Evolutionary conservation across 371 early-diverging fungal genomes (phyloP).

Genomic region (Mortierella sp.): DNA sequence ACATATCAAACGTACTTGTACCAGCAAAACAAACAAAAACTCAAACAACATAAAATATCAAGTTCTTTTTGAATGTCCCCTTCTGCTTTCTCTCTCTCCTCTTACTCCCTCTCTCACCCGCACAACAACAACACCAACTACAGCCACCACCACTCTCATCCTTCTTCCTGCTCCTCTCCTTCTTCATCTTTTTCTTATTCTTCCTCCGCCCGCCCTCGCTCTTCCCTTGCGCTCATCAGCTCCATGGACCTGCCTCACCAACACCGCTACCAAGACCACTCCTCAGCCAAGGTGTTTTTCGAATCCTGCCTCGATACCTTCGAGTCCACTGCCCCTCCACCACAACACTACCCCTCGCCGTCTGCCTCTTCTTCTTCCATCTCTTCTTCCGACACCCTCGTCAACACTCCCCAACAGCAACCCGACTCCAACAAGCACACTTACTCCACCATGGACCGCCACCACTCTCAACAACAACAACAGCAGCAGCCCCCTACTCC

Average conservation of each 20-base stretch:
- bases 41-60: neutral
- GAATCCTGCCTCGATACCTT: conserved; percentile 49
- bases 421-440: neutral
- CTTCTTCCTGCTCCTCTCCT: conserved; percentile 1
- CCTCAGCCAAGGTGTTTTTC: conserved; percentile 43
- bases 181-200: conserved; percentile 2
- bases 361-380: conserved; percentile 29
- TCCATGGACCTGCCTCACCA: conserved; percentile 51
- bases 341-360: conserved; percentile 18
- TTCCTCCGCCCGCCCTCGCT: conserved; percentile 1
- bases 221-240: conserved; percentile 19
- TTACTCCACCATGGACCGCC: conserved; percentile 14
- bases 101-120: neutral
- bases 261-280: conserved; percentile 49
- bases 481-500: conserved; percentile 5
- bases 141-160: neutral
- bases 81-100: neutral
- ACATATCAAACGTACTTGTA: neutral
- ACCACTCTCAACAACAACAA: conserved; percentile 13
- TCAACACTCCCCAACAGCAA: conserved; percentile 14
- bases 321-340: conserved; percentile 26
- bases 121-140: neutral
- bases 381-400: conserved; percentile 24
- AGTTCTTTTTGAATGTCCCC: conserved; percentile 4
- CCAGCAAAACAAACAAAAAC: neutral